phyloP scores from a whole-genome alignment of 306 rosid species.

The Hylodesmum podocarpum region DNA sequence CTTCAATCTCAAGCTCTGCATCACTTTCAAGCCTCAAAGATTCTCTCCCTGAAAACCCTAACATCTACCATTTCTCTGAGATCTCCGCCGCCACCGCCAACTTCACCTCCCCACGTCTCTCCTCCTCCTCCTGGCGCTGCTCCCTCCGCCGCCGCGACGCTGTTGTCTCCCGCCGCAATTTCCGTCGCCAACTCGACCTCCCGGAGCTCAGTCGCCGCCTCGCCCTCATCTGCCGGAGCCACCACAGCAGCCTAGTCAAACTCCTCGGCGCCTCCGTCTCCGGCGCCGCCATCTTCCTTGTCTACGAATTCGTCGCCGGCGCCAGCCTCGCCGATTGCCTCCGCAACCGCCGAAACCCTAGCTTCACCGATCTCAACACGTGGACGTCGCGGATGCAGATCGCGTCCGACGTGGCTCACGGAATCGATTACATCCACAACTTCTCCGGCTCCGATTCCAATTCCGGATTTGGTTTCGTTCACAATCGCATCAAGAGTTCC shows the following conservation, averaged over 20 bases:
- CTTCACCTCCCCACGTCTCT: constrained; percentile 35
- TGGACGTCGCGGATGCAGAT: constrained; percentile 82
- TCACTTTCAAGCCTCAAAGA: constrained; percentile 66
- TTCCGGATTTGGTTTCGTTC: constrained; percentile 56
- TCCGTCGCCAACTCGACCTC: constrained; percentile 51
- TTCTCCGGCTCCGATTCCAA: constrained; percentile 49
- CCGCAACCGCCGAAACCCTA: constrained; percentile 69
- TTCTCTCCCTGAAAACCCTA: constrained; percentile 71
- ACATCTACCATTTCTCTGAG: constrained; percentile 65
- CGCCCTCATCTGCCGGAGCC: constrained; percentile 57
- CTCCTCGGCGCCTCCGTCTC: constrained; percentile 83
- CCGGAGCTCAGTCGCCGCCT: constrained; percentile 55
- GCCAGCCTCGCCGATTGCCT: constrained; percentile 75
- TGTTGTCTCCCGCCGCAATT: constrained; percentile 64
- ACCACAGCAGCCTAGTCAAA: constrained; percentile 68
- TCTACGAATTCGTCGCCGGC: constrained; percentile 71
- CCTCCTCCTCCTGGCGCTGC: constrained; percentile 79
- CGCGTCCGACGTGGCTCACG: constrained; percentile 89
- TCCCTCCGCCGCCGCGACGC: constrained; percentile 52
- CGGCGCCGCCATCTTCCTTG: constrained; percentile 59
- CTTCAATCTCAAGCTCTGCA: constrained; percentile 49
- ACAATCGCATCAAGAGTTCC: constrained; percentile 80
- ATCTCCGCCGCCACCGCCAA: constrained; percentile 65
- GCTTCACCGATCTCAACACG: constrained; percentile 62
- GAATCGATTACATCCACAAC: constrained; percentile 87